phyloP scores from a whole-genome alignment of 2,329 filamentous ascomycete genomes.

The Ceratocystis alfenasii region DNA sequence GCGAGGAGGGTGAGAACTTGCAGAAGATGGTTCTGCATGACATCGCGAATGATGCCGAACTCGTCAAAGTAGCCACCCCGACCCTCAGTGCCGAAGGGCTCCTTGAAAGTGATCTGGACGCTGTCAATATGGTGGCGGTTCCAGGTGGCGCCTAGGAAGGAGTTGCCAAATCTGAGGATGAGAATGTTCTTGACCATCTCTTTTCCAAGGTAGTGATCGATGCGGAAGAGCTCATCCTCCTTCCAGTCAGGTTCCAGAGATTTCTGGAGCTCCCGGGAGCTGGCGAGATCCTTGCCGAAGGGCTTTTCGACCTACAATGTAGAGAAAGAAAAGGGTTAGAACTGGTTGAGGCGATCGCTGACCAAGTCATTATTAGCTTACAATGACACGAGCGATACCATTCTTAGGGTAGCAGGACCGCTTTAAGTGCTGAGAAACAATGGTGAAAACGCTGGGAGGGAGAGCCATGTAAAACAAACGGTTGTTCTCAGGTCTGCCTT shows the following conservation, averaged over 20 bases:
- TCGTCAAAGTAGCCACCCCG: constrained; percentile 98
- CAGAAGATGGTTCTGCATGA: constrained; percentile 98
- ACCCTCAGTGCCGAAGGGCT: constrained; percentile 96
- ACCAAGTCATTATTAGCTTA: constrained; percentile 36
- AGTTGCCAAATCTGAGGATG: constrained; percentile 94
- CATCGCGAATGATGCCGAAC: constrained; percentile 97
- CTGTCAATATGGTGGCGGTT: constrained; percentile 99
- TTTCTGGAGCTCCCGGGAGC: constrained; percentile 87
- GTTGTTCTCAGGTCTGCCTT: constrained; percentile 70
- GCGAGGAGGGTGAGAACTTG: constrained; percentile 92
- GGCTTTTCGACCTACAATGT: constrained; percentile 80
- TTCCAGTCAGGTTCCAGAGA: constrained; percentile 96
- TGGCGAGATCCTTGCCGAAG: constrained; percentile 91
- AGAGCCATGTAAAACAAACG: constrained; percentile 99
- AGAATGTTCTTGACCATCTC: constrained; percentile 99
- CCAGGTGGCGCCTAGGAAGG: constrained; percentile 97
- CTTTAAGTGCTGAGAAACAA: constrained; percentile 94
- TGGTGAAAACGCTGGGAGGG: constrained; percentile 93
- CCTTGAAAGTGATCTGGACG: constrained; percentile 98
- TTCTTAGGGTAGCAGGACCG: constrained; percentile 88
- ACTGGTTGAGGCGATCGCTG: constrained; percentile 4
- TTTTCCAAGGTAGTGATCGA: constrained; percentile 98
- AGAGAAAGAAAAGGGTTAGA: constrained; percentile 24
- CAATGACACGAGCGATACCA: constrained; percentile 88
- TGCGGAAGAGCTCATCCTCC: constrained; percentile 97